These are phyloP conservation scores for Zasmidium angulare DNA, from an alignment of 2,329 filamentous ascomycete species.

Conservation along the genomic window DNA sequence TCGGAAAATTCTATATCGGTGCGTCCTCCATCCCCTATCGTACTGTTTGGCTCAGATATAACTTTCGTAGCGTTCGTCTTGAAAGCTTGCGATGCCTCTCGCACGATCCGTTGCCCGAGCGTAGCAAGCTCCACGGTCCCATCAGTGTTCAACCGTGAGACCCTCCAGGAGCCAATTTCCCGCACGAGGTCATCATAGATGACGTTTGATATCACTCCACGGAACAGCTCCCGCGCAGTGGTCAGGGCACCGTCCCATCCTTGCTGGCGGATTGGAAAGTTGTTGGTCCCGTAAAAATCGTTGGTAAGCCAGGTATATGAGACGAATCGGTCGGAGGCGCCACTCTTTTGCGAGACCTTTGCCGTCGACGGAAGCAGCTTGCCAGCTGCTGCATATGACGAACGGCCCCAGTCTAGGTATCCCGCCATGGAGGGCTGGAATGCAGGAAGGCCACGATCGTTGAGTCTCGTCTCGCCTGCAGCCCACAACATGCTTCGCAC, in stretches of 20 bases:
- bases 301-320: constrained; percentile 46
- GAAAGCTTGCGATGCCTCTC: background rate
- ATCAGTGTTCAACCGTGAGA: background rate
- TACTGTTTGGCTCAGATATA: background rate
- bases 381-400: constrained; percentile 46
- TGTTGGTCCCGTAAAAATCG: constrained; percentile 41
- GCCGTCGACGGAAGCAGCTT: constrained; percentile 43
- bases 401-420: constrained; percentile 35
- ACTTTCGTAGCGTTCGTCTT: constrained; percentile 1
- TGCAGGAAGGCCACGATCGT: background rate
- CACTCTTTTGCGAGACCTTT: constrained; percentile 39
- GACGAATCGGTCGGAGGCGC: constrained; percentile 44
- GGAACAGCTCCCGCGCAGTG: constrained; percentile 44
- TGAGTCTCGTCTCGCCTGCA: background rate
- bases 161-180: constrained; percentile 30
- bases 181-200: constrained; percentile 42
- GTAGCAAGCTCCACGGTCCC: background rate
- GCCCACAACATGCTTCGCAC: background rate
- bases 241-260: constrained; percentile 48
- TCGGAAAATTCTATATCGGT: constrained; percentile 13
- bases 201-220: constrained; percentile 42
- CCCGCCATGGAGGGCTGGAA: constrained; percentile 44
- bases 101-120: background rate
- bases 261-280: constrained; percentile 43
- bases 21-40: constrained; percentile 6